phyloP scores from a whole-genome alignment of 305 asterid species.

The Rubia occidens region DNA sequence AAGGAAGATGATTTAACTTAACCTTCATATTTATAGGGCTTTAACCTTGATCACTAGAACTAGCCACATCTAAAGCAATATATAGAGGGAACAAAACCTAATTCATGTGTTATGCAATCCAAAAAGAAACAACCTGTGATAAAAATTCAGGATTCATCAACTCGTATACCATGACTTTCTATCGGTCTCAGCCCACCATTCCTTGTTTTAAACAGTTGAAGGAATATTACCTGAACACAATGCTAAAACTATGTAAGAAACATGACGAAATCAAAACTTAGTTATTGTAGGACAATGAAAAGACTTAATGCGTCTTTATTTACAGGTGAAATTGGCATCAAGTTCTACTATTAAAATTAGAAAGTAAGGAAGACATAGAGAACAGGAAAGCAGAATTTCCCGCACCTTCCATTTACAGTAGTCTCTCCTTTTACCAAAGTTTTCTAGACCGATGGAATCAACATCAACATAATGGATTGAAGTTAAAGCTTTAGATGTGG shows the following conservation, averaged over 20 bases:
- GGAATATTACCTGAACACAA: constrained; percentile 57
- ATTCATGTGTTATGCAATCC: background rate
- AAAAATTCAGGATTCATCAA: too few relatives aligned
- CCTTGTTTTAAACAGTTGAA: constrained; percentile 43
- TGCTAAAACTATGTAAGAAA: constrained; percentile 1
- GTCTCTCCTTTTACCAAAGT: constrained; percentile 59
- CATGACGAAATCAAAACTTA: background rate
- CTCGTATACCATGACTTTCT: constrained; percentile 35
- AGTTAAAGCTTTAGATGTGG: constrained; percentile 77
- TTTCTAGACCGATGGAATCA: constrained; percentile 60
- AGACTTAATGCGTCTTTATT: constrained; percentile 18
- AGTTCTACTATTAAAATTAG: background rate
- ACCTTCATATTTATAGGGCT: background rate
- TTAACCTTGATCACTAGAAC: background rate
- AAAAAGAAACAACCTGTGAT: too few relatives aligned
- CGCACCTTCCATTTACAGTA: constrained; percentile 88
- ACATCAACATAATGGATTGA: constrained; percentile 74
- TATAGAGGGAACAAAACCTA: background rate
- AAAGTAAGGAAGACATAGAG: background rate
- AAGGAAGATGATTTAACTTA: background rate
- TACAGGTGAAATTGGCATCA: constrained; percentile 3
- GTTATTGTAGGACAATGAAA: background rate
- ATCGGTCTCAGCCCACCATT: constrained; percentile 77
- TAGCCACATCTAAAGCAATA: background rate
- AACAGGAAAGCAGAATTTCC: background rate